Conservation (phyloP, 1,284 basidiomycete species). For the Ceratobasidium sp. region DNA sequence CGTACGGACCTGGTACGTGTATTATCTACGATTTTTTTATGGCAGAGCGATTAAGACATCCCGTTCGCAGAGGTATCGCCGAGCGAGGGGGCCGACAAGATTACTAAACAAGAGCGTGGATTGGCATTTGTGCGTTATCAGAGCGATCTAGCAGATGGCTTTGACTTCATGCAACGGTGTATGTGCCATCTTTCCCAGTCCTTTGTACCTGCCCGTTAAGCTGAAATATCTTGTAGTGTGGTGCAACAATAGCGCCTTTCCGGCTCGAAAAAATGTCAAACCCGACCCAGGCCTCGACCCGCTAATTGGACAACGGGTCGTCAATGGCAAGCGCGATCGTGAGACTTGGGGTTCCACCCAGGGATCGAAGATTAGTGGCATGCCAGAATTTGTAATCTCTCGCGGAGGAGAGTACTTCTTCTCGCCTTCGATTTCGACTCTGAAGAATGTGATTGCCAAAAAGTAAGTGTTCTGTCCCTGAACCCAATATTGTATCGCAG, state of each 20-base stretch:
- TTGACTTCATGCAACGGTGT: background rate
- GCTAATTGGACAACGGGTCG: slow-evolving; percentile 56
- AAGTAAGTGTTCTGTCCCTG: too few species aligned
- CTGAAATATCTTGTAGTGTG: slow-evolving; percentile 42
- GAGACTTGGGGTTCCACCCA: background rate
- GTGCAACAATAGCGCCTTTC: slow-evolving; percentile 47
- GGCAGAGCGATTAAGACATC: background rate
- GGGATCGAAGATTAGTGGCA: background rate
- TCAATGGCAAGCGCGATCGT: background rate
- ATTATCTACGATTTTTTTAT: background rate
- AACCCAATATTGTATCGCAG: too few species aligned
- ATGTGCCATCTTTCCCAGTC: background rate
- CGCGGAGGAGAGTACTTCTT: slow-evolving; percentile 57
- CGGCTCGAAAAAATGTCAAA: slow-evolving; percentile 40
- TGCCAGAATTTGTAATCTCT: slow-evolving; percentile 47
- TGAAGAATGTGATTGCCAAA: too few species aligned
- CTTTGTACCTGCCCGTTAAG: background rate
- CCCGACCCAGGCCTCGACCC: slow-evolving; percentile 48
- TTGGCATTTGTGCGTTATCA: slow-evolving; percentile 9
- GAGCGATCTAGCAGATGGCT: background rate
- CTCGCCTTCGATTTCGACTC: slow-evolving; percentile 52
- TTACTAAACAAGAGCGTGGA: background rate
- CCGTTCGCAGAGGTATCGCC: background rate
- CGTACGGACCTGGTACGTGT: slow-evolving; percentile 1
- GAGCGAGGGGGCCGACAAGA: background rate